Base-by-base conservation (phyloP, 75 land plant species). In the Pinus tabuliformis region DNA sequence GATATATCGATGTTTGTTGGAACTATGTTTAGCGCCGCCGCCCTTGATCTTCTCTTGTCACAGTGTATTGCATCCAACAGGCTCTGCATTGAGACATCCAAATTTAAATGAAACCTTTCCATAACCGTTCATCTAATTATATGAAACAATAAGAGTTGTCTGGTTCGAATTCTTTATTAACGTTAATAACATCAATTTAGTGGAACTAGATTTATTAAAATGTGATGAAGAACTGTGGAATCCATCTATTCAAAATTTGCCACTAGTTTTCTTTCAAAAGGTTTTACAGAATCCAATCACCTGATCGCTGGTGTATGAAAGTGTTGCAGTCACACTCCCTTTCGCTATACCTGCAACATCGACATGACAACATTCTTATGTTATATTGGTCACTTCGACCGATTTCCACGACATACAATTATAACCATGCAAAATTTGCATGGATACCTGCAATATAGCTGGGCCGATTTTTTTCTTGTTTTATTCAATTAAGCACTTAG, bases 251-350 rank as follows among this genome's bases (percentile, higher is more conserved):
- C 52, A 37, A 37, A 4, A 0, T 37, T 37, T 4, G 4, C 39
- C 39, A 49, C 11, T 49, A 49, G 0, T 49, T 8, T 8, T 49
- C 52, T 8, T 49, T 8, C 9, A 58, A 18, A 0, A 58, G 1
- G 9, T 4, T 37, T 37, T 49, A 8, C 52, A 49, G 2, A 49
- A 17, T 4, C 15, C 5, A 36, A 12, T 11, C 18, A 87, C 89
- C 88, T 88, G 98, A 79, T 95, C 98, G 0, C 95, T 95, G n/a
- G 98, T 95, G 87, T 95, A 95, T 2, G 98, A 95, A 72, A 92
- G 98, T 56, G 98, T 95, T 1, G 98, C 90, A 0, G 98, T 95
- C 93, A 95, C 91, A 66, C 91, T 95, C 28, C 95, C 98, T 87
- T 95, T 95, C 59, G 92, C 87, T 75, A 95, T 95, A 14, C 95